These are phyloP conservation scores for Osmanthus fragrans DNA, from an alignment of 257 asterid species.

Conservation along the genomic window DNA sequence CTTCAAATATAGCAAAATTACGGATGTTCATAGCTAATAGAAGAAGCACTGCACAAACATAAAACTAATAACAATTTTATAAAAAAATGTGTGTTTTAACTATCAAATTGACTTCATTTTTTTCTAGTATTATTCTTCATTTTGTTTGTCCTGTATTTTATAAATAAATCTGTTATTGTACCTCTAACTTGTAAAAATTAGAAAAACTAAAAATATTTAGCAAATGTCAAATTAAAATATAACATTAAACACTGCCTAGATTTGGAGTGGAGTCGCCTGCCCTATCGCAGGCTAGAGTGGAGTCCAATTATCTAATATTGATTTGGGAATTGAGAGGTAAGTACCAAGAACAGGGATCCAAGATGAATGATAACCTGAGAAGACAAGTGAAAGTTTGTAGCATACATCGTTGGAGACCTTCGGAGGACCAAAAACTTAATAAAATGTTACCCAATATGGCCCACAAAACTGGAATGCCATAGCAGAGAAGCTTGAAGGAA, in stretches of 20 bases:
- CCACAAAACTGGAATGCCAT: constrained; percentile 69
- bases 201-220: no score
- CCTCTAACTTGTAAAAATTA: no score
- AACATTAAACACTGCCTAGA: no score
- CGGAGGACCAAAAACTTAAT: constrained; percentile 51
- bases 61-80: not conserved
- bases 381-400: constrained; percentile 22
- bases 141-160: no score
- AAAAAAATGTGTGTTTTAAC: not conserved
- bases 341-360: no score
- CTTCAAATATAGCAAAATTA: not conserved
- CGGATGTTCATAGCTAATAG: not conserved
- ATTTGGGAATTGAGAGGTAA: no score
- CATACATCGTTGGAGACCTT: constrained; percentile 64
- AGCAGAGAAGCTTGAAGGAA: constrained; percentile 49
- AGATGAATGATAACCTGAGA: not conserved
- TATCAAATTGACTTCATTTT: not conserved
- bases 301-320: no score
- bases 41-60: not conserved
- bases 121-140: not conserved
- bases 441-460: constrained; percentile 50
- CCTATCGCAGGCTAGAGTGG: no score
- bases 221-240: no score
- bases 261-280: no score
- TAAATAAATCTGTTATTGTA: no score